These are phyloP conservation scores for Globisporangium ultimum DNA, from an alignment of 352 stramenopile species.

Conservation along the genomic window DNA sequence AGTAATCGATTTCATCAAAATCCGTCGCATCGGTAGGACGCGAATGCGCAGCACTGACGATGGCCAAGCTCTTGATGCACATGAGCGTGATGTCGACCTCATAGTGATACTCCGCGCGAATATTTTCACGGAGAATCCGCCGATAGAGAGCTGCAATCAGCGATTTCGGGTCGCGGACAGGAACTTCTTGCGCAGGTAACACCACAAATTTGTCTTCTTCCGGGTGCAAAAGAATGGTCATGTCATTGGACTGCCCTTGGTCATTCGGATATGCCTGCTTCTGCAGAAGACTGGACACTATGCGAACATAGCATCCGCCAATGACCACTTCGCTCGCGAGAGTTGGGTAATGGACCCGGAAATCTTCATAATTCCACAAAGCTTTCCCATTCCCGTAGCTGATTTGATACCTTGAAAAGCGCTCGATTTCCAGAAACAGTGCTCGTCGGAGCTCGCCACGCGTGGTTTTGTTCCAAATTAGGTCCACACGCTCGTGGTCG, in stretches of 20 bases:
- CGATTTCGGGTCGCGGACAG: slow-evolving; percentile 41
- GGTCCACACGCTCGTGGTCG: slow-evolving; percentile 89
- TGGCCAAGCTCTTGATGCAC: slow-evolving; percentile 59
- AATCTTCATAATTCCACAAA: slow-evolving; percentile 97
- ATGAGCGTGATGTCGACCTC: slow-evolving; percentile 59
- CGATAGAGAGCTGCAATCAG: slow-evolving; percentile 66
- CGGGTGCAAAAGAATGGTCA: too few species aligned
- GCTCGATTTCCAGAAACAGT: slow-evolving; percentile 83
- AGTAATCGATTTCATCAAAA: slow-evolving; percentile 70
- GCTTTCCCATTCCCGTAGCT: slow-evolving; percentile 65
- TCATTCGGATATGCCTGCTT: slow-evolving; percentile 54
- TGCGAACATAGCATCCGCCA: slow-evolving; percentile 88
- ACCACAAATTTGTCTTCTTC: slow-evolving; percentile 52
- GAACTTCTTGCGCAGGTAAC: slow-evolving; percentile 51
- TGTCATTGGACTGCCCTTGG: neutral
- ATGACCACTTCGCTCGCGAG: slow-evolving; percentile 86
- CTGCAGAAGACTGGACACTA: slow-evolving; percentile 40
- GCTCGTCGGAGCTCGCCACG: slow-evolving; percentile 85
- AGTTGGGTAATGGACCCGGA: slow-evolving; percentile 88
- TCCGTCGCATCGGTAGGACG: slow-evolving; percentile 29
- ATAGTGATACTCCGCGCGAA: slow-evolving; percentile 60
- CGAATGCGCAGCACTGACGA: slow-evolving; percentile 56
- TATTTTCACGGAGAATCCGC: slow-evolving; percentile 72
- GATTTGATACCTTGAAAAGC: slow-evolving; percentile 73
- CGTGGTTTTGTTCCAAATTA: slow-evolving; percentile 93